A percentile compares a stretch with the other conserved stretches of the same genome.
These are phyloP conservation scores for Eutrema heterophyllum DNA, from an alignment of 345 rosid genomes.

Conservation along the genomic window DNA sequence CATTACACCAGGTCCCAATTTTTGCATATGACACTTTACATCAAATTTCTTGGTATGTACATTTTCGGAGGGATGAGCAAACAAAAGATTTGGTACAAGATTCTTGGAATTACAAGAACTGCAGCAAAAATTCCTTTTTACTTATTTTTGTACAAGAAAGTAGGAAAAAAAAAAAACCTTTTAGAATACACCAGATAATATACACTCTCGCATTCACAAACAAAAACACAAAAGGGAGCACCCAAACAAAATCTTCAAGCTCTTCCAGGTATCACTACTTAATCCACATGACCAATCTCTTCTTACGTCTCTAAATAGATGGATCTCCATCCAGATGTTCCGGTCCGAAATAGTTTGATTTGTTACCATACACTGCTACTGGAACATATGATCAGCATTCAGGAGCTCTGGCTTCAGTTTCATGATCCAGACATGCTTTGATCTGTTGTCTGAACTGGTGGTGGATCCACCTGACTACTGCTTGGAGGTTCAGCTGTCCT, in stretches of 20 bases:
- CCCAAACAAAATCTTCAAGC: neutral
- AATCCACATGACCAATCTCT: slow-evolving; percentile 1
- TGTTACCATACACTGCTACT: neutral
- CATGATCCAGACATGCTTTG: slow-evolving; percentile 19
- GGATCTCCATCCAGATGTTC: neutral
- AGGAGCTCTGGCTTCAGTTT: slow-evolving; percentile 5
- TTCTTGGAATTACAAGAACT: too few species aligned
- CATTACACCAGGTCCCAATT: too few species aligned
- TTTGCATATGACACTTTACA: too few species aligned
- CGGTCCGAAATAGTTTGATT: neutral
- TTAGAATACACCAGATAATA: neutral
- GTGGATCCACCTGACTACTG: slow-evolving; percentile 18
- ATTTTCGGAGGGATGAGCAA: too few species aligned
- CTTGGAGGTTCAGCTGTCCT: slow-evolving; percentile 21
- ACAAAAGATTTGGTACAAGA: too few species aligned
- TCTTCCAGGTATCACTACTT: neutral
- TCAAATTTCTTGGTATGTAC: too few species aligned
- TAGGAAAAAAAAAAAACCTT: neutral
- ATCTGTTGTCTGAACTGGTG: slow-evolving; percentile 19
- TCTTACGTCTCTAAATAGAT: slow-evolving; percentile 16
- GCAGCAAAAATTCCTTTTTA: neutral
- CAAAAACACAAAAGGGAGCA: neutral
- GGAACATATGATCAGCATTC: slow-evolving; percentile 1
- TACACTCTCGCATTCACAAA: slow-evolving; percentile 5
- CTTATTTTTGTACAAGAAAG: neutral